Percentiles rank a stretch among this genome's conserved stretches.
phyloP scores from a whole-genome alignment of 768 basidiomycete genomes.

The Lactarius pseudohatsudake region DNA sequence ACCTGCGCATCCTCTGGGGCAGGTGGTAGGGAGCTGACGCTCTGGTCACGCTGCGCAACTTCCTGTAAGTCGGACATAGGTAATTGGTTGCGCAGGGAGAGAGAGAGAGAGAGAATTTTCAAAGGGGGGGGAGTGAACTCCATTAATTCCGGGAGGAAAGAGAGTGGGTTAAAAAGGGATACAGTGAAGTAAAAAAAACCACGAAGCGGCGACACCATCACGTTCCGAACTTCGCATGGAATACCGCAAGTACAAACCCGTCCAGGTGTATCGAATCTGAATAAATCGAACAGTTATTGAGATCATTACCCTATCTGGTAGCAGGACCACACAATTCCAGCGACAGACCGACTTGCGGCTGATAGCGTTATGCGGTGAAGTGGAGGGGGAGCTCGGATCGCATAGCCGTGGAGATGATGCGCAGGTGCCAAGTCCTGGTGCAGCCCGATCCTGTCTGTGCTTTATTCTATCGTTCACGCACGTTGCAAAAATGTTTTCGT shows the following conservation, averaged over 20 bases:
- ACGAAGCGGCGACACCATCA: neutral
- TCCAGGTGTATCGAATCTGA: neutral
- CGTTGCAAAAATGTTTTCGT: too few species aligned
- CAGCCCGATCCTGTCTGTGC: too few species aligned
- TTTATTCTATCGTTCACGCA: too few species aligned
- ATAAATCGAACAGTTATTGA: neutral
- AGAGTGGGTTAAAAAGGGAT: neutral
- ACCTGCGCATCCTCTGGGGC: neutral
- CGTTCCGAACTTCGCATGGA: neutral
- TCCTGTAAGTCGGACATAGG: constrained; percentile 13
- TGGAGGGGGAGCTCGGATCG: neutral
- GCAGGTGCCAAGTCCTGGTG: too few species aligned
- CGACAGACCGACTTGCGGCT: neutral
- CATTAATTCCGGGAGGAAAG: neutral
- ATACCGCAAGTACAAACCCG: neutral
- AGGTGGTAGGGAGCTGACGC: constrained; percentile 7
- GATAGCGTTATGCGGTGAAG: neutral
- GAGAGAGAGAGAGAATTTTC: neutral
- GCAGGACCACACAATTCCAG: neutral
- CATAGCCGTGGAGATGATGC: too few species aligned
- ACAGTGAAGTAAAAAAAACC: neutral
- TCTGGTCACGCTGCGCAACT: neutral
- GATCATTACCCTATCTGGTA: neutral
- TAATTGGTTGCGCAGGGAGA: neutral
- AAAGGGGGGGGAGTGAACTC: neutral